Base-by-base conservation (phyloP, 805 yeast species). In the Peterozyma xylosa region DNA sequence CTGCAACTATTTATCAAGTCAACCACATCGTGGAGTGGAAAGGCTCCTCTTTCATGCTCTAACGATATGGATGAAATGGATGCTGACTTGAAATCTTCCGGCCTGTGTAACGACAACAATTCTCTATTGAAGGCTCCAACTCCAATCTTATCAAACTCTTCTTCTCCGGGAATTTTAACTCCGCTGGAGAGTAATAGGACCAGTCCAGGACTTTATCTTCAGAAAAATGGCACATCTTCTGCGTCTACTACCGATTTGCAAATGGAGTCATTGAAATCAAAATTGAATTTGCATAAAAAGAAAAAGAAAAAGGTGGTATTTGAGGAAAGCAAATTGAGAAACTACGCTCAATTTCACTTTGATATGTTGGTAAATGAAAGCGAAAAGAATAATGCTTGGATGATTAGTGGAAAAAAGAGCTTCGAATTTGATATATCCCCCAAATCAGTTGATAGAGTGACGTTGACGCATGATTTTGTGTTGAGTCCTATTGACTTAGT, bases 391-490 rank as follows among this genome's bases (percentile, higher is more conserved):
- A 21, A 21, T 7, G 4, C 27, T 21, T 91, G 98, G 98, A 57
- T 88, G 2, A 64, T 89, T 4, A 78, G 87, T 5, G 98, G 98
- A 0, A 69, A 74, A 48, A 78, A 78, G 47, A 70, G 68, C 45
- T 76, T 78, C 38, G 57, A 66, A 10, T 74, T 88, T 48, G 56
- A 65, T 2, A 60, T 72, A 5, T 66, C 60, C 4, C 41, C 46
- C 15, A 36, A 35, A 33, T 40, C 41, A 9, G 27, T 21, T 21
- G 27, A 21, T 21, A 13, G 5, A 9, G 47, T 17, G 7, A 14
- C 16, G 2, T 29, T 14, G 11, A 34, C 43, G 3, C 41, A 37
- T 16, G 35, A 43, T 17, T 36, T 35, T 16, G 44, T 43, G 15
- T 5, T 17, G 3, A 43, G 41, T 2, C 47, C 51, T 4, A 52